These are phyloP conservation scores for Physcomitrium patens DNA, from an alignment of 225 moss, liverwort and hornwort species.

Conservation along the genomic window DNA sequence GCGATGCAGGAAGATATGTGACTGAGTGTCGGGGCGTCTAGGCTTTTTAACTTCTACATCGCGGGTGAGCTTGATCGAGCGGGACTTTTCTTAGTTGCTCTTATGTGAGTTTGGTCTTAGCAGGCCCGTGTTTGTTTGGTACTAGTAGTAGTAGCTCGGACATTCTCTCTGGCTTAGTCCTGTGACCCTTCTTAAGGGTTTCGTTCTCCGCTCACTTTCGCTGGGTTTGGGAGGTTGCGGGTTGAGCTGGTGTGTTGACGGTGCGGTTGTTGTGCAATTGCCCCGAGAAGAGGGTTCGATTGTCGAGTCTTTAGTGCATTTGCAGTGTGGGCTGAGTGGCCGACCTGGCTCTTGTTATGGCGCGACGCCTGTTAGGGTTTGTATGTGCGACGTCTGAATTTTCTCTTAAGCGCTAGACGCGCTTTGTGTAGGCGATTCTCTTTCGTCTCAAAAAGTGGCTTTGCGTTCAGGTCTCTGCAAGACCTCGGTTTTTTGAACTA, in stretches of 20 bases:
- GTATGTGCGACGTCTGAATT: constrained; percentile 9
- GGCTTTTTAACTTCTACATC: neutral
- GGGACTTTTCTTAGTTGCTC: constrained; percentile 4
- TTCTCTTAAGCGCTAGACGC: neutral
- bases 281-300: neutral
- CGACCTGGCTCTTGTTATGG: neutral
- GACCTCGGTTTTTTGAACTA: too few relatives aligned
- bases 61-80: constrained; percentile 24
- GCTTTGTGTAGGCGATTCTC: neutral
- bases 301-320: neutral
- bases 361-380: constrained; percentile 35
- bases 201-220: too few relatives aligned
- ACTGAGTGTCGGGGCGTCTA: neutral
- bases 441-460: neutral
- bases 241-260: neutral
- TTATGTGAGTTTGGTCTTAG: constrained; percentile 20
- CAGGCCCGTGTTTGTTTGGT: neutral
- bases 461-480: neutral
- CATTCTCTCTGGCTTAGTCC: neutral
- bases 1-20: neutral
- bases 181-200: neutral
- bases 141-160: neutral
- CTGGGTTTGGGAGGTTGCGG: neutral
- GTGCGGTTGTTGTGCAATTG: neutral
- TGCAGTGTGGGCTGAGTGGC: neutral